phyloP scores from a whole-genome alignment of 805 yeast species.

The Nakazawaea wyomingensis region DNA sequence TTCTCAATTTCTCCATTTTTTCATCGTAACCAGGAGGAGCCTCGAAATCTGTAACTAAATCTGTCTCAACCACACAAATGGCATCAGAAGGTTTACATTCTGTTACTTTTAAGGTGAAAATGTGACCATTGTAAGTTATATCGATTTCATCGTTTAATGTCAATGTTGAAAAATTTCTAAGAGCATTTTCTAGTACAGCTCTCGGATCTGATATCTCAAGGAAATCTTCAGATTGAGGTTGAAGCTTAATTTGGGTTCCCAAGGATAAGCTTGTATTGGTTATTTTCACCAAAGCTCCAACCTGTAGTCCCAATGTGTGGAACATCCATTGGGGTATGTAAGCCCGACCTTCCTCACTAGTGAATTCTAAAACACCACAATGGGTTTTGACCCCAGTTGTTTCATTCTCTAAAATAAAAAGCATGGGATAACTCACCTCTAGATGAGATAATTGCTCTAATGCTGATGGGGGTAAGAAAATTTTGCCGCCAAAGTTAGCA shows the following conservation, averaged over 20 bases:
- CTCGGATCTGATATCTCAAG: slow-evolving; percentile 92
- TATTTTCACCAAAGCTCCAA: slow-evolving; percentile 79
- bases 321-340: slow-evolving; percentile 98
- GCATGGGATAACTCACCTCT: slow-evolving; percentile 94
- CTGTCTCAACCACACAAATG: slow-evolving; percentile 94
- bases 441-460: slow-evolving; percentile 83
- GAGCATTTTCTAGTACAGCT: slow-evolving; percentile 90
- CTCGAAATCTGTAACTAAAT: slow-evolving; percentile 94
- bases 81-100: slow-evolving; percentile 85
- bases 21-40: slow-evolving; percentile 96
- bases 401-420: slow-evolving; percentile 74
- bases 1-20: slow-evolving; percentile 23
- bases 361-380: slow-evolving; percentile 93
- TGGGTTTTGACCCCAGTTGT: slow-evolving; percentile 57
- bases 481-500: slow-evolving; percentile 92
- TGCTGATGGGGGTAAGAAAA: slow-evolving; percentile 90
- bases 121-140: slow-evolving; percentile 72
- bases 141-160: slow-evolving; percentile 83
- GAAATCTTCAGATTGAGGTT: slow-evolving; percentile 93
- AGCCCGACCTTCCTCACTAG: slow-evolving; percentile 95
- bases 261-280: slow-evolving; percentile 74
- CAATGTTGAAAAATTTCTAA: slow-evolving; percentile 84
- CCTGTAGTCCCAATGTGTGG: slow-evolving; percentile 61
- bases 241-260: slow-evolving; percentile 86
- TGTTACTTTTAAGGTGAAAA: slow-evolving; percentile 74